Percentiles rank a stretch among this genome's conserved stretches.
These are phyloP conservation scores for Zostera marina DNA, from an alignment of 116 monocot species.

Conservation along the genomic window DNA sequence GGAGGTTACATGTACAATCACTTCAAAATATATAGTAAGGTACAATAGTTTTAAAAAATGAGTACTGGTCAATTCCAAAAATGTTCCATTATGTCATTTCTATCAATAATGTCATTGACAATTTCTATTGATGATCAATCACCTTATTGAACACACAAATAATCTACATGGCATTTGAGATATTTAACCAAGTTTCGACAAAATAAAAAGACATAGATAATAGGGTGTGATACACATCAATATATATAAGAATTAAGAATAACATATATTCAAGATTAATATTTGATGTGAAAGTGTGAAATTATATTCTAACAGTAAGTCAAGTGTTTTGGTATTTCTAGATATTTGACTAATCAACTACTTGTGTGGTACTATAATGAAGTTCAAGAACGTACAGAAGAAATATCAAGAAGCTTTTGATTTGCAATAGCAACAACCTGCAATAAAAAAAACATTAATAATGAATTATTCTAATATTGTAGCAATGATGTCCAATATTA, in stretches of 20 bases:
- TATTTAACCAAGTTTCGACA: too few relatives aligned
- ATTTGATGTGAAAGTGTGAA: too few relatives aligned
- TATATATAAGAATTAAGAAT: too few relatives aligned
- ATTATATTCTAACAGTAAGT: not conserved
- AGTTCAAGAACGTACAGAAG: conserved; percentile 38
- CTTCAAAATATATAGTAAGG: too few relatives aligned
- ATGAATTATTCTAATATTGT: not conserved
- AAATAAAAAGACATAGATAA: too few relatives aligned
- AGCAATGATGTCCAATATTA: not conserved
- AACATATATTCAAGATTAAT: too few relatives aligned
- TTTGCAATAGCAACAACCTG: conserved; percentile 93
- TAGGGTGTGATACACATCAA: too few relatives aligned
- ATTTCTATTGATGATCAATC: too few relatives aligned
- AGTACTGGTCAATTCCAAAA: not conserved
- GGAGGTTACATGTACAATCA: too few relatives aligned
- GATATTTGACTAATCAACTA: not conserved
- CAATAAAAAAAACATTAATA: conserved; percentile 4
- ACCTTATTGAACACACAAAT: too few relatives aligned
- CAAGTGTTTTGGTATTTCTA: not conserved
- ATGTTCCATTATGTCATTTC: not conserved
- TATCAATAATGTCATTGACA: not conserved
- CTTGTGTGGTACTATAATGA: not conserved
- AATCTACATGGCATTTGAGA: too few relatives aligned
- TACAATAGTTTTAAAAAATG: too few relatives aligned
- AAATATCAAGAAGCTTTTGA: conserved; percentile 74